Evolutionary conservation across 2,329 filamentous ascomycete species (phyloP).

Genomic region (Fusarium brevicatenulatum): DNA sequence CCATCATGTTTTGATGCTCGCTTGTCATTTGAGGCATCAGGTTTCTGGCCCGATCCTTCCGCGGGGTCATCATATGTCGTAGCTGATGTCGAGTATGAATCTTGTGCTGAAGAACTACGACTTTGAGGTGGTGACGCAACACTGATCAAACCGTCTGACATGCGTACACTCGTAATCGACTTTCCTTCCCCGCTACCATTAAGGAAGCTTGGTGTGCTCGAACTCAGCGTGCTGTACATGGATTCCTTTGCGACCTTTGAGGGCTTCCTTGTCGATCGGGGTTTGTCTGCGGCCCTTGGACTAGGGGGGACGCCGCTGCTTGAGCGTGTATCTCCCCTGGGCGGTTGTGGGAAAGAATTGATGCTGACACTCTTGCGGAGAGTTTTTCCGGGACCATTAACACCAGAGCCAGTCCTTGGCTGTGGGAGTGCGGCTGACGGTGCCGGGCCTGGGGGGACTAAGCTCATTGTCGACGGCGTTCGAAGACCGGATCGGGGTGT

Average conservation of each 20-base stretch:
- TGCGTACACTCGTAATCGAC: slow-evolving; percentile 72
- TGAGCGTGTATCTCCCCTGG: slow-evolving; percentile 68
- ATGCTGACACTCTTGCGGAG: slow-evolving; percentile 92
- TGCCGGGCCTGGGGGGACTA: slow-evolving; percentile 64
- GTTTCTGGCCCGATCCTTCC: slow-evolving; percentile 59
- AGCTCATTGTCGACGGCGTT: slow-evolving; percentile 65
- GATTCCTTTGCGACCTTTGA: slow-evolving; percentile 66
- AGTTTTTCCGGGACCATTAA: slow-evolving; percentile 72
- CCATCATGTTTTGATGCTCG: slow-evolving; percentile 70
- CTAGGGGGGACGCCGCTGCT: slow-evolving; percentile 70
- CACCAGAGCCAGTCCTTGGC: slow-evolving; percentile 63
- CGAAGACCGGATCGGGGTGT: slow-evolving; percentile 68
- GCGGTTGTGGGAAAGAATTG: slow-evolving; percentile 91
- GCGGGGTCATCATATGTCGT: slow-evolving; percentile 86
- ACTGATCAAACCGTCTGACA: slow-evolving; percentile 79
- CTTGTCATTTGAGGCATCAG: slow-evolving; percentile 53
- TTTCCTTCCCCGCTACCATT: slow-evolving; percentile 83
- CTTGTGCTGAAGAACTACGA: slow-evolving; percentile 89
- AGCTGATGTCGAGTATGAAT: slow-evolving; percentile 89
- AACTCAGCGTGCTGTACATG: slow-evolving; percentile 59
- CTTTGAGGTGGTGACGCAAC: slow-evolving; percentile 87
- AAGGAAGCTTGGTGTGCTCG: slow-evolving; percentile 75
- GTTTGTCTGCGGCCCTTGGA: slow-evolving; percentile 64
- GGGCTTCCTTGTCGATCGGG: slow-evolving; percentile 60
- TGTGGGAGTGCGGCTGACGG: slow-evolving; percentile 65